Evolutionary conservation across 352 stramenopile species (phyloP).

Genomic region (Pythium utonaiense): DNA sequence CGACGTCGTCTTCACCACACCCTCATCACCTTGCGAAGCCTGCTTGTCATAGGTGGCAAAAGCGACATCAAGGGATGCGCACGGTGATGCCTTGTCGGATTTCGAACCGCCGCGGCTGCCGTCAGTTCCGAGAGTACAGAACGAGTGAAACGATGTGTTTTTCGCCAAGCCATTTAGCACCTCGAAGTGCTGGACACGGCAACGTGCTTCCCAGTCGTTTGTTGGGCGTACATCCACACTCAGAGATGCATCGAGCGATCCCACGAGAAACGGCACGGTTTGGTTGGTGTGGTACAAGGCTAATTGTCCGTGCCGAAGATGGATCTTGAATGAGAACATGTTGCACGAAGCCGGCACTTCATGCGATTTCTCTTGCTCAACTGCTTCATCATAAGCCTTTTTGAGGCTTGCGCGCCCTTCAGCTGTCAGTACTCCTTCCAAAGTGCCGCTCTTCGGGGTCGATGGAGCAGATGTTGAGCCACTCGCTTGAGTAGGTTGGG

Average conservation of each 20-base stretch:
- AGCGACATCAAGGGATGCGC: slow-evolving; percentile 47
- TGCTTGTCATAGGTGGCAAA: slow-evolving; percentile 18
- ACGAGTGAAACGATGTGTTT: slow-evolving; percentile 49
- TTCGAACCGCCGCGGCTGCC: not conserved
- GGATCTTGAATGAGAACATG: slow-evolving; percentile 60
- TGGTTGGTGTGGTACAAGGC: slow-evolving; percentile 51
- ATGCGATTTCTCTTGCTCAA: slow-evolving; percentile 42
- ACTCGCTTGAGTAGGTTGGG: slow-evolving; percentile 7
- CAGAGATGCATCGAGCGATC: slow-evolving; percentile 46
- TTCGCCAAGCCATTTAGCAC: slow-evolving; percentile 50
- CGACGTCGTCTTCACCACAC: not conserved
- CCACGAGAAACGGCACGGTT: slow-evolving; percentile 43
- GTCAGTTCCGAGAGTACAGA: slow-evolving; percentile 40
- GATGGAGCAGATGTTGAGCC: slow-evolving; percentile 8
- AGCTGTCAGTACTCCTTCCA: slow-evolving; percentile 51
- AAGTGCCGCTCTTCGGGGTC: not conserved
- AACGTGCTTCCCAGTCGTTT: slow-evolving; percentile 58
- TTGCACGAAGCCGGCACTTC: slow-evolving; percentile 64
- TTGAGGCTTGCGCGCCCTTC: slow-evolving; percentile 67
- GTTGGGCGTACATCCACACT: slow-evolving; percentile 57
- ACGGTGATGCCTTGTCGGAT: slow-evolving; percentile 19
- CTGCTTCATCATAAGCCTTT: slow-evolving; percentile 69
- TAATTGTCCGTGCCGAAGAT: slow-evolving; percentile 50
- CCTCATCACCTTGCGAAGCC: slow-evolving; percentile 19
- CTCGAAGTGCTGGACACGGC: slow-evolving; percentile 66